Base-by-base conservation (phyloP, 306 rosid genomes). In the Dryas drummondii region DNA sequence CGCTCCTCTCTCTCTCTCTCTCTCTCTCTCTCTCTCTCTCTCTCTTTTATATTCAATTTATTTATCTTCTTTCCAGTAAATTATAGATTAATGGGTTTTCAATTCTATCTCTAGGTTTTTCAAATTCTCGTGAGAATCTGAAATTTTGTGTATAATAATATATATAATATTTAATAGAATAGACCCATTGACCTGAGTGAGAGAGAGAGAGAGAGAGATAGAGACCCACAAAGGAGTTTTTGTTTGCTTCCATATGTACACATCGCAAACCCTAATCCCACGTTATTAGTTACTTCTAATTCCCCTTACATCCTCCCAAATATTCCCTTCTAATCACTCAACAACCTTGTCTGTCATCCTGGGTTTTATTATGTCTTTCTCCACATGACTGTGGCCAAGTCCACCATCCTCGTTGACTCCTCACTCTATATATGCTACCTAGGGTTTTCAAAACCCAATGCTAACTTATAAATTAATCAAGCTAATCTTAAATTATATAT, bases 401-500 rank as follows among this genome's bases (percentile, higher is more conserved):
- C 19, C 71, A 54, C 66, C 75, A n/a, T 58, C 70, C 77, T 76
- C 76, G 58, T 76, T 78, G 77, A 79, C 85, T 83, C 73, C 59
- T 63, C 73, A 46, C 75, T 75, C 52, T 3, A 46, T 8, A 5
- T 46, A 8, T 62, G 48, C 68, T 62, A 6, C 5, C 12, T 41
- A 62, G 26, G 76, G 74, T 78, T 83, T 76, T 48, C 86, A 72
- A 80, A 89, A 87, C 89, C 88, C 91, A 72, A 87, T 84, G 84
- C 58, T 72, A 83, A 40, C 26, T 45, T 60, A 5, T 57, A 4
- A 82, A 73, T 78, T 74, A 68, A 70, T 57, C 47, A 83, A 59
- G 50, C 56, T 76, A 70, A 68, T 47, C 44, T 32, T 32, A 32
- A 32, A 32, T 32, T 32, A 32, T 32, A 32, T 32, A 32, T 32